These are phyloP conservation scores for Neurospora cerealis DNA, from an alignment of 495 filamentous ascomycete genomes.

Conservation along the genomic window DNA sequence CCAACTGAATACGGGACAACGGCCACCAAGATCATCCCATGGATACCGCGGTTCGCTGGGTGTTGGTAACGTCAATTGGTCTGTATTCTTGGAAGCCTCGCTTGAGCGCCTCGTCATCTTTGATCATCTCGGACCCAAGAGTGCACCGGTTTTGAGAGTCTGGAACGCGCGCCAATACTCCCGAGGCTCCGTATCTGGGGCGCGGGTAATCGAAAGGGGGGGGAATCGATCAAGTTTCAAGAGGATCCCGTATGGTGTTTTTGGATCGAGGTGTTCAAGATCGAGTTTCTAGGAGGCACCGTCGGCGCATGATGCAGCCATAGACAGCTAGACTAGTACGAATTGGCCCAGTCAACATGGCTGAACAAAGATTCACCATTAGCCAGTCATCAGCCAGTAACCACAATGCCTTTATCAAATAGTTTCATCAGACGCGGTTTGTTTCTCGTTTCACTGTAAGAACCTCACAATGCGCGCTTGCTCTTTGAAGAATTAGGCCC, in stretches of 20 bases:
- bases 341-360: background rate
- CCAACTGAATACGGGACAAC: background rate
- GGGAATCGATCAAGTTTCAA: background rate
- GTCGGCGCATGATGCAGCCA: background rate
- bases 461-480: background rate
- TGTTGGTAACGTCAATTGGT: background rate
- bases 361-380: background rate
- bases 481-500: background rate
- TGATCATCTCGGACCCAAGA: background rate
- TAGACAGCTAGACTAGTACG: background rate
- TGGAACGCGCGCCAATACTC: background rate
- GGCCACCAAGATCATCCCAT: background rate
- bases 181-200: background rate
- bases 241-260: background rate
- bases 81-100: background rate
- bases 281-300: background rate
- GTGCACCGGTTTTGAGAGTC: background rate
- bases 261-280: background rate
- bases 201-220: background rate
- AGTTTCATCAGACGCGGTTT: background rate
- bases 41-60: background rate
- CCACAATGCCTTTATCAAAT: background rate
- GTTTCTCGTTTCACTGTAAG: background rate
- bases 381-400: background rate
- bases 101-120: background rate